phyloP scores from a whole-genome alignment of 352 stramenopile genomes.

The Phytophthora crassamura region DNA sequence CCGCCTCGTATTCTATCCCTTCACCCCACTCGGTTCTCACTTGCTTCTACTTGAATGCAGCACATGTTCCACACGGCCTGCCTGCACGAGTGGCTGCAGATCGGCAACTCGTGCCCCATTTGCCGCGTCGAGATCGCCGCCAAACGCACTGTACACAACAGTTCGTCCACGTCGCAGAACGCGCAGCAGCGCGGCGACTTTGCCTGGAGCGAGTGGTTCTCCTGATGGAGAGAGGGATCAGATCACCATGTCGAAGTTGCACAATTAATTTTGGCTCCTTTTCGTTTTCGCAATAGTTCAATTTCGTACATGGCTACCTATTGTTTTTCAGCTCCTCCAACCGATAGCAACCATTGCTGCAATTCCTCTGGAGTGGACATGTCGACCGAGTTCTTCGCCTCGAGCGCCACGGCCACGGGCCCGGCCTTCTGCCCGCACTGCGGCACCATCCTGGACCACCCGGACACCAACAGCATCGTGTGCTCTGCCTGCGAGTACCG shows the following conservation, averaged over 20 bases:
- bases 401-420: constrained; percentile 58
- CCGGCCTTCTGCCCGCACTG: constrained; percentile 90
- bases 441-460: constrained; percentile 88
- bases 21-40: constrained; percentile 9
- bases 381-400: constrained; percentile 75
- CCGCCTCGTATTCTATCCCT: background rate
- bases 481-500: constrained; percentile 87
- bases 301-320: background rate
- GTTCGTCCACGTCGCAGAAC: constrained; percentile 33
- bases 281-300: constrained; percentile 7
- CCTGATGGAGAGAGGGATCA: constrained; percentile 35
- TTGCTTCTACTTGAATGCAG: constrained; percentile 34
- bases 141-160: constrained; percentile 46
- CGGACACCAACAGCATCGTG: constrained; percentile 88
- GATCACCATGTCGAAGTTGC: constrained; percentile 1
- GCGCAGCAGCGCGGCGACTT: constrained; percentile 64
- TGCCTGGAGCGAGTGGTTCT: constrained; percentile 84
- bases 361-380: constrained; percentile 36
- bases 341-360: constrained; percentile 13
- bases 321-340: too few relatives aligned
- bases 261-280: constrained; percentile 23
- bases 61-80: constrained; percentile 87
- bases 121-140: constrained; percentile 77
- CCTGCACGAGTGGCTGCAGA: constrained; percentile 82
- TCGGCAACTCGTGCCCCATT: constrained; percentile 86